A percentile compares a stretch with the other conserved stretches of the same genome.
Conservation (phyloP, 768 basidiomycete genomes). For the Guyanaporus albipodus region DNA sequence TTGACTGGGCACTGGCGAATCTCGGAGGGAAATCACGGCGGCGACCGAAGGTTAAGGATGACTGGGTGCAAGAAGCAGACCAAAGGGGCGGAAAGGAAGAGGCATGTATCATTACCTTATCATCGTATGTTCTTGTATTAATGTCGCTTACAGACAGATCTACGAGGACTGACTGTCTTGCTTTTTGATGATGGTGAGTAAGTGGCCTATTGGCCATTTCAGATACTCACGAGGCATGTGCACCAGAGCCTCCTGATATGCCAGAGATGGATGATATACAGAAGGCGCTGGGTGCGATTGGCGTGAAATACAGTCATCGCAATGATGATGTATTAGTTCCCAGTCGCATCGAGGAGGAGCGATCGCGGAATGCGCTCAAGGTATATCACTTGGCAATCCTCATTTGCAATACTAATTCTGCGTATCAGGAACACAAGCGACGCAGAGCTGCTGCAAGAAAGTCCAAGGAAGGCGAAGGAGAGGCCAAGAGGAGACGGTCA, state of each 20-base stretch:
- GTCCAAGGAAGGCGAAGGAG: conserved; percentile 11
- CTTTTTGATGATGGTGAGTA: conserved; percentile 65
- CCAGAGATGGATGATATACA: conserved; percentile 49
- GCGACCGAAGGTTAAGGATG: conserved; percentile 27
- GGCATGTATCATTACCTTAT: background rate
- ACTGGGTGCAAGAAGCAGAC: conserved; percentile 45
- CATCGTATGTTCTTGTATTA: background rate
- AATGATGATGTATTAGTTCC: conserved; percentile 69
- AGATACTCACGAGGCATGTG: background rate
- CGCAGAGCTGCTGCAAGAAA: conserved; percentile 23
- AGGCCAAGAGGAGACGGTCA: conserved; percentile 11
- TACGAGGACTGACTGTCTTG: conserved; percentile 61
- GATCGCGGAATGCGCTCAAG: conserved; percentile 50
- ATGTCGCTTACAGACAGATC: conserved; percentile 38
- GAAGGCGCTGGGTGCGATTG: conserved; percentile 53
- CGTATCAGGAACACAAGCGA: conserved; percentile 25
- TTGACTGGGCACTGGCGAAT: conserved; percentile 79
- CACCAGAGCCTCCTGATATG: conserved; percentile 37
- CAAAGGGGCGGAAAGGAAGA: conserved; percentile 41
- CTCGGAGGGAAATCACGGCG: conserved; percentile 44
- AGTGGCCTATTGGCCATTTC: background rate
- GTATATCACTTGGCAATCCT: conserved; percentile 28
- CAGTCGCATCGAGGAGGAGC: conserved; percentile 65
- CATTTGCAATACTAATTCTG: conserved; percentile 4
- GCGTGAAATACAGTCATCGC: conserved; percentile 68